phyloP scores from a whole-genome alignment of 1,284 basidiomycete genomes.

The Malassezia vespertilionis region DNA sequence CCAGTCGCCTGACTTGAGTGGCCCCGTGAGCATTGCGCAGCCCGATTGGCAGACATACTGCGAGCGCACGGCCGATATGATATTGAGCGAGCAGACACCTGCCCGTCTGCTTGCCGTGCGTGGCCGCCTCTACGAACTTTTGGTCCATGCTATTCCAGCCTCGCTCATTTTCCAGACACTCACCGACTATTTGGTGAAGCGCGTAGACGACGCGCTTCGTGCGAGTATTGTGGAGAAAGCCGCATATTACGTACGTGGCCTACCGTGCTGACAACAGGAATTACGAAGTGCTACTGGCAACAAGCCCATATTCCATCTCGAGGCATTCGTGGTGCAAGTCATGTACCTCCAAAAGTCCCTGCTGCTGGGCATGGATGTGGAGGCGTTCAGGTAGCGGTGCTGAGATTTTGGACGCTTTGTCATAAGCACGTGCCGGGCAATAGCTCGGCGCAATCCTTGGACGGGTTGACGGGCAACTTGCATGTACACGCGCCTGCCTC shows the following conservation, averaged over 20 bases:
- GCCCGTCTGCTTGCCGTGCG: slow-evolving; percentile 81
- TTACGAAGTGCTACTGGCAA: slow-evolving; percentile 33
- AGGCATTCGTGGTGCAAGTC: slow-evolving; percentile 44
- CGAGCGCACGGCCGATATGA: slow-evolving; percentile 79
- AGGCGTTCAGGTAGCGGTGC: neutral
- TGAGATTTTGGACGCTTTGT: neutral
- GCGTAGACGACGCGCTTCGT: slow-evolving; percentile 58
- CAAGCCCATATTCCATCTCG: slow-evolving; percentile 45
- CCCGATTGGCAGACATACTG: slow-evolving; percentile 99
- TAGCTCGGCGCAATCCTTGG: neutral
- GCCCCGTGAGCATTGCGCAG: slow-evolving; percentile 65
- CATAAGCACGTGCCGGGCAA: neutral
- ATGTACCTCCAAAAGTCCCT: slow-evolving; percentile 45
- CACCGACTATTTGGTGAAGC: slow-evolving; percentile 70
- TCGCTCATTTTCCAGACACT: slow-evolving; percentile 50
- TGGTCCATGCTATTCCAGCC: slow-evolving; percentile 96
- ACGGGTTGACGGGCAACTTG: neutral
- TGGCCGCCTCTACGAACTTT: slow-evolving; percentile 82
- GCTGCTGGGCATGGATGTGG: slow-evolving; percentile 25
- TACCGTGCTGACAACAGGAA: slow-evolving; percentile 50
- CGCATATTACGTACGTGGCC: slow-evolving; percentile 70
- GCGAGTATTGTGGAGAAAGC: slow-evolving; percentile 51
- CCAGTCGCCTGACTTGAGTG: slow-evolving; percentile 50
- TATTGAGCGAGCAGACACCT: slow-evolving; percentile 85
- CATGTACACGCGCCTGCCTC: no score